Evolutionary conservation across 495 filamentous ascomycete genomes (phyloP).

Genomic region (Hyaloscypha variabilis): DNA sequence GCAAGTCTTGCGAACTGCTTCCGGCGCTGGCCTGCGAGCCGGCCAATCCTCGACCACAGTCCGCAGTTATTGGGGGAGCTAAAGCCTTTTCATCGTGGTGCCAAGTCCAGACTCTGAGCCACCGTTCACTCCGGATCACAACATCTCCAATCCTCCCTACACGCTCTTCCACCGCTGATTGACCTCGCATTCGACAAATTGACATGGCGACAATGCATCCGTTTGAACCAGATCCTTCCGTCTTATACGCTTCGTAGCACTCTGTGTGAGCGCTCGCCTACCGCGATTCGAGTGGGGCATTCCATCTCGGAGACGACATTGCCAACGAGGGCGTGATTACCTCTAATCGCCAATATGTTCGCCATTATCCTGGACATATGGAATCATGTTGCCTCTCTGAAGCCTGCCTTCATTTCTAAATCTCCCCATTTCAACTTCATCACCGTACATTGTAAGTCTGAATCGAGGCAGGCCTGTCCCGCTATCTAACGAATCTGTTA

Average conservation of each 20-base stretch:
- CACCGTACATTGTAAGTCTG: slow-evolving; percentile 71
- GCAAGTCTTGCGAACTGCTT: background rate
- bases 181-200: background rate
- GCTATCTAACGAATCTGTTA: slow-evolving; percentile 14
- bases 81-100: background rate
- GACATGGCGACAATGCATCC: background rate
- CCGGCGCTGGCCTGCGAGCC: background rate
- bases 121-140: background rate
- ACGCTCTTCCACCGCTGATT: background rate
- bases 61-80: background rate
- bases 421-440: slow-evolving; percentile 82
- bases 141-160: background rate
- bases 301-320: background rate
- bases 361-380: slow-evolving; percentile 30
- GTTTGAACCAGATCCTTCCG: background rate
- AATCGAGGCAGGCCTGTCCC: background rate
- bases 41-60: background rate
- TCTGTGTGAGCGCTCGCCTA: background rate
- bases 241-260: background rate
- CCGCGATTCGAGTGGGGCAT: background rate
- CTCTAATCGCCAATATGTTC: slow-evolving; percentile 14
- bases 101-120: background rate
- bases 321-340: background rate
- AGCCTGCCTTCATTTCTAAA: slow-evolving; percentile 52
- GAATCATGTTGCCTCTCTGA: slow-evolving; percentile 45